Conservation (phyloP, 129 eudicot genomes). For the Kitagawia praeruptora region DNA sequence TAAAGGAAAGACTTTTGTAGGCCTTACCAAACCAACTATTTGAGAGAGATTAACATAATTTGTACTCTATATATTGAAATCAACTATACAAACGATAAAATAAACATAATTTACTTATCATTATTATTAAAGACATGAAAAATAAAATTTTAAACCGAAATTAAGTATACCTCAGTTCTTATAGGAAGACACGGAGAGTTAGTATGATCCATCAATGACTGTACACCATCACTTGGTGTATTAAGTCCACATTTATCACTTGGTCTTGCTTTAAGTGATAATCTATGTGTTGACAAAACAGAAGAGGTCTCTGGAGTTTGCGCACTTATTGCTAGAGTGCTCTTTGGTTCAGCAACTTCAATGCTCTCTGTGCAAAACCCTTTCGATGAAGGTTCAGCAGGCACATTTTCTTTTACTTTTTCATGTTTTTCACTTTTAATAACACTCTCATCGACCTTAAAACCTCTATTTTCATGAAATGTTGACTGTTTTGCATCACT, state of each 20-base stretch:
- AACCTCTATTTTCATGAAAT: conserved; percentile 35
- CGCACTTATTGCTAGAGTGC: conserved; percentile 23
- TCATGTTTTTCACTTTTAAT: conserved; percentile 29
- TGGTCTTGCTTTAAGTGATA: conserved; percentile 29
- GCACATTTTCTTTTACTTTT: conserved; percentile 18
- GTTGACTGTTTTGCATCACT: conserved; percentile 48
- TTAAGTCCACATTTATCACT: conserved; percentile 25
- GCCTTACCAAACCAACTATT: not conserved
- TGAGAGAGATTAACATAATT: not conserved
- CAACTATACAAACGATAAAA: not conserved
- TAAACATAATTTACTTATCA: not conserved
- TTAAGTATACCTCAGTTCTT: conserved; percentile 46
- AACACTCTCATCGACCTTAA: conserved; percentile 32
- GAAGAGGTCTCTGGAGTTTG: conserved; percentile 20
- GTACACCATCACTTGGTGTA: conserved; percentile 17
- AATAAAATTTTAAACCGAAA: not conserved
- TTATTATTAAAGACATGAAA: not conserved
- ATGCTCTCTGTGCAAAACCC: conserved; percentile 16
- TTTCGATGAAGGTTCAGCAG: conserved; percentile 24
- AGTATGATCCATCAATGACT: conserved; percentile 22
- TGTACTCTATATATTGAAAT: not conserved
- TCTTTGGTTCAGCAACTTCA: conserved; percentile 12
- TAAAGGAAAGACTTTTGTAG: too few relatives aligned
- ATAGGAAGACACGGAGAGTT: conserved; percentile 16
- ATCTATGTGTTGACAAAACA: conserved; percentile 24